These are phyloP conservation scores for Phialemonium atrogriseum DNA, from an alignment of 2,329 filamentous ascomycete genomes.

Conservation along the genomic window DNA sequence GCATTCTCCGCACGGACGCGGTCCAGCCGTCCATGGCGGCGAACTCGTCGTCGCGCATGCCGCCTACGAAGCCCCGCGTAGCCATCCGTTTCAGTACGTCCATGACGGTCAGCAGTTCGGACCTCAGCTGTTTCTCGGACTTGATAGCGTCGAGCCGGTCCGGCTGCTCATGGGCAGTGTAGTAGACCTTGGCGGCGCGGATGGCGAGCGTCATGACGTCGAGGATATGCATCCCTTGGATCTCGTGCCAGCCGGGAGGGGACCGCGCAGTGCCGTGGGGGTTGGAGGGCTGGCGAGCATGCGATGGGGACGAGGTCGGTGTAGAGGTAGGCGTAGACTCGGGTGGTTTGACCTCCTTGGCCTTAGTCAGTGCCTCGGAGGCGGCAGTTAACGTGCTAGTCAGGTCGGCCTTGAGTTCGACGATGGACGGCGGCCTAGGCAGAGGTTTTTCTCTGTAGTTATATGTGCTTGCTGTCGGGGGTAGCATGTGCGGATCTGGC, in stretches of 20 bases:
- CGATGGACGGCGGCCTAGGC: slow-evolving; percentile 74
- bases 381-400: slow-evolving; percentile 65
- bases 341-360: slow-evolving; percentile 28
- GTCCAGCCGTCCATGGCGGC: slow-evolving; percentile 74
- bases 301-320: slow-evolving; percentile 4
- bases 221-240: slow-evolving; percentile 85
- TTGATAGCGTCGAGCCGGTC: slow-evolving; percentile 80
- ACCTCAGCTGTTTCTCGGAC: slow-evolving; percentile 75
- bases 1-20: slow-evolving; percentile 64
- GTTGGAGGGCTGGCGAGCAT: slow-evolving; percentile 8
- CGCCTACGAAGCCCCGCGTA: slow-evolving; percentile 74
- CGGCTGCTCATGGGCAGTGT: slow-evolving; percentile 83
- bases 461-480: slow-evolving; percentile 96
- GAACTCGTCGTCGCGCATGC: slow-evolving; percentile 71
- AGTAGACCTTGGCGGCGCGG: slow-evolving; percentile 89
- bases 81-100: slow-evolving; percentile 91
- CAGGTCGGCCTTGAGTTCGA: slow-evolving; percentile 60
- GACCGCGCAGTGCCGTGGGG: slow-evolving; percentile 18
- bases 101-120: slow-evolving; percentile 77
- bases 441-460: slow-evolving; percentile 75
- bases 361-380: slow-evolving; percentile 56
- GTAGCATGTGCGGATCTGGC: slow-evolving; percentile 70
- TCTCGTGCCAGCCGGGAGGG: slow-evolving; percentile 67
- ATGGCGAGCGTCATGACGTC: slow-evolving; percentile 95
- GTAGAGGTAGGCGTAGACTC: slow-evolving; percentile 17